Percentiles rank a stretch among this genome's conserved stretches.
phyloP scores from a whole-genome alignment of 2,329 filamentous ascomycete genomes.

The Raffaelea albimanens region DNA sequence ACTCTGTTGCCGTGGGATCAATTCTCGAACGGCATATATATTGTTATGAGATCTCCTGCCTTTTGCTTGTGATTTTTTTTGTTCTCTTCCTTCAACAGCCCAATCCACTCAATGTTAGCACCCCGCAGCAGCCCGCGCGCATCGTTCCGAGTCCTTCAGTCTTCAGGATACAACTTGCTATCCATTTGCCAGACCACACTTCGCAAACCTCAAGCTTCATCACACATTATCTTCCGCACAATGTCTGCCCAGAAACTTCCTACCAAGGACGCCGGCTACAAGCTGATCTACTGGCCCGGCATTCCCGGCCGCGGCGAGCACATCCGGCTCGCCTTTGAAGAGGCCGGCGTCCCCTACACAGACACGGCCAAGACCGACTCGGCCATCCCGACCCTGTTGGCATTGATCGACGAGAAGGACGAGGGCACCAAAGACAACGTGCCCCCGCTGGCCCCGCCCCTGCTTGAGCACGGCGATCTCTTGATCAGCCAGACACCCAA shows the following conservation, averaged over 20 bases:
- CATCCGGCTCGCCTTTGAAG: constrained; percentile 64
- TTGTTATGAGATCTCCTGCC: too few relatives aligned
- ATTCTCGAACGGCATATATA: too few relatives aligned
- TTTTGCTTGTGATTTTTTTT: too few relatives aligned
- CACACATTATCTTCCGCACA: too few relatives aligned
- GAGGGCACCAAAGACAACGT: constrained; percentile 47
- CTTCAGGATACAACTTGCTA: too few relatives aligned
- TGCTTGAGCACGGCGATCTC: constrained; percentile 53
- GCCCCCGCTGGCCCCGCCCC: constrained; percentile 57
- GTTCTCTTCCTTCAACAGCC: too few relatives aligned
- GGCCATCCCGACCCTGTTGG: constrained; percentile 41
- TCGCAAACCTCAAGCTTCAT: too few relatives aligned
- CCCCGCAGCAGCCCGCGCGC: too few relatives aligned
- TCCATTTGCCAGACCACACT: too few relatives aligned
- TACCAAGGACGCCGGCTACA: constrained; percentile 38
- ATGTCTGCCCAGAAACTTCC: not conserved
- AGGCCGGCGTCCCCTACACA: constrained; percentile 52
- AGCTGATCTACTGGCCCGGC: constrained; percentile 62
- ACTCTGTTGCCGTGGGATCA: too few relatives aligned
- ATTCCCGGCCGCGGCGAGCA: constrained; percentile 68
- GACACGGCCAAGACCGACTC: constrained; percentile 43
- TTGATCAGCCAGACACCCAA: constrained; percentile 61
- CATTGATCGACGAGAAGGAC: constrained; percentile 34
- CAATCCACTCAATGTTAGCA: too few relatives aligned
- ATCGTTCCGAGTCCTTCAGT: too few relatives aligned